Evolutionary conservation across 306 rosid species (phyloP).

Genomic region (Begonia fuchsioides): DNA sequence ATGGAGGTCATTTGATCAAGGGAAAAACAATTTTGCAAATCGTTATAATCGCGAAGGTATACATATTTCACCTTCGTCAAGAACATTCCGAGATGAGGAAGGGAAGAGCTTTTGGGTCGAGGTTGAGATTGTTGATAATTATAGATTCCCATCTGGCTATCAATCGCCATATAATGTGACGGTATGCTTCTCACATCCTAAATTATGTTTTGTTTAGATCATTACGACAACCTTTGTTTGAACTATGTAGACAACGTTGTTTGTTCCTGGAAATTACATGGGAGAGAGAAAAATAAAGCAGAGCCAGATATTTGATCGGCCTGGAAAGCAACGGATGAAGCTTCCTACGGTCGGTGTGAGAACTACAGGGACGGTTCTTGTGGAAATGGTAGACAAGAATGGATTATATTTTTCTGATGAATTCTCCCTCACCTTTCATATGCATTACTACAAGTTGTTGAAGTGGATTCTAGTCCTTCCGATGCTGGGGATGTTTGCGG

Average conservation of each 20-base stretch:
- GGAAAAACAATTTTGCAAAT: conserved; percentile 64
- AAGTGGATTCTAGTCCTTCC: conserved; percentile 96
- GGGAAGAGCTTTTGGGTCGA: conserved; percentile 92
- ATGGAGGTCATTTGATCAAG: conserved; percentile 72
- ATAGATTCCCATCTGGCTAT: conserved; percentile 78
- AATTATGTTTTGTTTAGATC: neutral
- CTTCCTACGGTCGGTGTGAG: conserved; percentile 79
- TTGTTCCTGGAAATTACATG: conserved; percentile 95
- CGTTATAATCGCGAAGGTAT: conserved; percentile 73
- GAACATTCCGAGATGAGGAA: conserved; percentile 96
- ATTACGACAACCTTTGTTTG: conserved; percentile 1
- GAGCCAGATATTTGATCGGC: conserved; percentile 40
- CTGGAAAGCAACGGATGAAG: conserved; percentile 68
- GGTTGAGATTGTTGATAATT: conserved; percentile 63
- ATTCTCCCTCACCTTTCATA: conserved; percentile 92
- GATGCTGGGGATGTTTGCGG: conserved; percentile 84
- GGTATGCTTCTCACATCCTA: conserved; percentile 22
- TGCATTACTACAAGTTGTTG: conserved; percentile 85
- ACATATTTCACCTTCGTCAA: conserved; percentile 61
- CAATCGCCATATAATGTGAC: conserved; percentile 90
- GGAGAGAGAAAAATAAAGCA: conserved; percentile 78
- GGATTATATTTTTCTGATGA: conserved; percentile 85
- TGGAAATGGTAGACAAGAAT: conserved; percentile 95
- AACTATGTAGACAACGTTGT: conserved; percentile 56
- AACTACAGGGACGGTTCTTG: conserved; percentile 80